phyloP scores from a whole-genome alignment of 305 asterid genomes.

The Fraxinus nigra region DNA sequence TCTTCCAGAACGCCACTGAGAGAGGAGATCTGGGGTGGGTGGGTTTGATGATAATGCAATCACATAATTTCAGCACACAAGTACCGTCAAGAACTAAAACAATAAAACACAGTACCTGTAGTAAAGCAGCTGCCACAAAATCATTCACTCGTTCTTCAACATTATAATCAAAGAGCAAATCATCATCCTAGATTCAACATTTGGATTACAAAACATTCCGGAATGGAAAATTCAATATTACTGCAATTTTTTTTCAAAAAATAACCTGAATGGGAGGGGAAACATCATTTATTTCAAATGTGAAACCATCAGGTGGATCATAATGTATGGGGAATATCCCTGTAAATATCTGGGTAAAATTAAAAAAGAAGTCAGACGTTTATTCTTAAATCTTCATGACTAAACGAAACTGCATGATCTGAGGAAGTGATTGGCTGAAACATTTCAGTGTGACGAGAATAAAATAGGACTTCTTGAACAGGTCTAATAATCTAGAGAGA shows the following conservation, averaged over 20 bases:
- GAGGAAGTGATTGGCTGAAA: not conserved
- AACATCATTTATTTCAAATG: conserved; percentile 71
- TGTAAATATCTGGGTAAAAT: conserved; percentile 60
- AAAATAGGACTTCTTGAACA: conserved; percentile 13
- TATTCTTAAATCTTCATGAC: conserved; percentile 1
- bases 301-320: conserved; percentile 73
- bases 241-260: not conserved
- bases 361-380: conserved; percentile 28
- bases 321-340: conserved; percentile 74
- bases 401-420: conserved; percentile 5
- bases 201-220: conserved; percentile 21
- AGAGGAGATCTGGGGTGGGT: not conserved
- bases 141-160: conserved; percentile 78
- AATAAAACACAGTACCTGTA: conserved; percentile 47
- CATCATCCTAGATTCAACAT: conserved; percentile 57
- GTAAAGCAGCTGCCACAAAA: conserved; percentile 75
- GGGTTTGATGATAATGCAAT: conserved; percentile 1
- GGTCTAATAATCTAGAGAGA: conserved; percentile 19
- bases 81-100: conserved; percentile 11
- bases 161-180: conserved; percentile 67
- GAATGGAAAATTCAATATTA: conserved; percentile 21
- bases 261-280: conserved; percentile 76
- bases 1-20: not conserved
- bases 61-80: conserved; percentile 17
- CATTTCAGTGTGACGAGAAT: conserved; percentile 6